These are phyloP conservation scores for Albifimbria verrucaria DNA, from an alignment of 2,329 filamentous ascomycete genomes.

Conservation along the genomic window DNA sequence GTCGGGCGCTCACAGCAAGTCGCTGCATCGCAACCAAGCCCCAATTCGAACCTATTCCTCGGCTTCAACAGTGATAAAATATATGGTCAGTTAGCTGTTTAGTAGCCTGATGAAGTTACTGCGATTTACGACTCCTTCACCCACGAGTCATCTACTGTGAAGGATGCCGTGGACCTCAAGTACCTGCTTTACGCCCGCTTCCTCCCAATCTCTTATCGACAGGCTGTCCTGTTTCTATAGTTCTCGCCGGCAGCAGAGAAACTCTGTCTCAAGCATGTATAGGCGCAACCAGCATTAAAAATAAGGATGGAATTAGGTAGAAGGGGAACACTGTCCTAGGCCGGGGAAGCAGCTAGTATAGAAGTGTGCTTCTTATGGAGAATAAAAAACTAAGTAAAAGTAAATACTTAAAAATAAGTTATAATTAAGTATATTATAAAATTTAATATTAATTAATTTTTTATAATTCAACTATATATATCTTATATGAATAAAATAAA, in stretches of 20 bases:
- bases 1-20: too few species aligned
- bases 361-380: not conserved
- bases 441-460: too few species aligned
- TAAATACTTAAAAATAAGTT: too few species aligned
- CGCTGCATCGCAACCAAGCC: too few species aligned
- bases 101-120: not conserved
- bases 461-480: too few species aligned
- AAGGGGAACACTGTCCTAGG: not conserved
- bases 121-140: not conserved
- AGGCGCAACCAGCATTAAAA: not conserved
- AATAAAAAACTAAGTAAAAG: too few species aligned
- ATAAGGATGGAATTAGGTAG: not conserved
- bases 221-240: not conserved
- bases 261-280: not conserved
- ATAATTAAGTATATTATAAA: too few species aligned
- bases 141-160: not conserved
- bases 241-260: not conserved
- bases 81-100: not conserved
- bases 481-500: too few species aligned
- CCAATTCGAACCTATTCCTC: too few species aligned
- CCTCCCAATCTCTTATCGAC: not conserved
- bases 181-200: not conserved
- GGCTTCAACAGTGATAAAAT: too few species aligned
- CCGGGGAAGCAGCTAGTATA: not conserved
- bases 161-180: not conserved